phyloP scores from a whole-genome alignment of 805 yeast genomes.

The Lipomyces sp. region DNA sequence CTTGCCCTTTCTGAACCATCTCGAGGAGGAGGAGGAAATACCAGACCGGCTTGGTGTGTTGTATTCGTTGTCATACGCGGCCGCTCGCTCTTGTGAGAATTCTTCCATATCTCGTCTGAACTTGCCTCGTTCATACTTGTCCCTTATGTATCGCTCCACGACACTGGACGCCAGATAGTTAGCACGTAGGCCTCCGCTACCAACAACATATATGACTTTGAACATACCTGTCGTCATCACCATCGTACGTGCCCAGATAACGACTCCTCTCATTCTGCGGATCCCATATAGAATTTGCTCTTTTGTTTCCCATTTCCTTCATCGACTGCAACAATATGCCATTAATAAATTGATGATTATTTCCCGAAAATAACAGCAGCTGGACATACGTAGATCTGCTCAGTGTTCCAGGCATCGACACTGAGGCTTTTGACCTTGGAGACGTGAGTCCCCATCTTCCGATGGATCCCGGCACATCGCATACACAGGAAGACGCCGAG shows the following conservation, averaged over 20 bases:
- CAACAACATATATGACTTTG: background rate
- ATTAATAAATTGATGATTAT: background rate
- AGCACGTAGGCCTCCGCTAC: background rate
- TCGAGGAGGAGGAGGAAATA: constrained; percentile 10
- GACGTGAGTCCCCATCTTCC: constrained; percentile 63
- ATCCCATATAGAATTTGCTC: constrained; percentile 68
- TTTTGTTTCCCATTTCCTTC: constrained; percentile 62
- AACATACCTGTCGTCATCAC: constrained; percentile 51
- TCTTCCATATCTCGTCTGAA: constrained; percentile 52
- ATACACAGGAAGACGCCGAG: constrained; percentile 81
- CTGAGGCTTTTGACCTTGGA: constrained; percentile 74
- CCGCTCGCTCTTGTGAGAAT: constrained; percentile 25
- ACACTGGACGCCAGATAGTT: constrained; percentile 35
- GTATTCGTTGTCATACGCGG: constrained; percentile 6
- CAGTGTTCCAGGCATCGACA: constrained; percentile 67
- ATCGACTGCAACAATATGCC: constrained; percentile 34
- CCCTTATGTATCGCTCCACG: constrained; percentile 63
- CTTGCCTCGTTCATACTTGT: constrained; percentile 69
- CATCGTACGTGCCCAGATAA: constrained; percentile 72
- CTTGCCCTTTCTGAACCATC: constrained; percentile 27
- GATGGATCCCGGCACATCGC: constrained; percentile 79
- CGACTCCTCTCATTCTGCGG: constrained; percentile 65
- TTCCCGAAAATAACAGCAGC: constrained; percentile 2
- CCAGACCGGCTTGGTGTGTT: constrained; percentile 3
- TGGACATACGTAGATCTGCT: constrained; percentile 54